A percentile compares a stretch with the other conserved stretches of the same genome.
Evolutionary conservation across 2,329 filamentous ascomycete species (phyloP).

Genomic region (Ceratocystis lukuohia): DNA sequence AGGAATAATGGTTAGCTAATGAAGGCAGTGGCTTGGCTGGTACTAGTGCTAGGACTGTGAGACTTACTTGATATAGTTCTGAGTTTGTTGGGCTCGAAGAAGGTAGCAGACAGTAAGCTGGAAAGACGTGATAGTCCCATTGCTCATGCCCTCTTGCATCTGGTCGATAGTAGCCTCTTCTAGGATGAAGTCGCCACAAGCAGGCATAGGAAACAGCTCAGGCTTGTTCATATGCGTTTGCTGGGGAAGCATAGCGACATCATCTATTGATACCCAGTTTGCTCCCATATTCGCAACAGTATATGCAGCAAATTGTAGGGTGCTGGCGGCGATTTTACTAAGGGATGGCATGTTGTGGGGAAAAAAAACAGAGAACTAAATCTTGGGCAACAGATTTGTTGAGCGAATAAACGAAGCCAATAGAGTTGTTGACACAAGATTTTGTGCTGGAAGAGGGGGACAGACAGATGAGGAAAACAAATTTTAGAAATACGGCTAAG

Average conservation of each 20-base stretch:
- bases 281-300: not conserved
- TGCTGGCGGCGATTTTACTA: not conserved
- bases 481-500: too few relatives aligned
- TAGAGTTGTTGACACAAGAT: too few relatives aligned
- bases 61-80: slow-evolving; percentile 49
- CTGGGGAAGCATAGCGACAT: slow-evolving; percentile 25
- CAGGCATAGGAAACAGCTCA: slow-evolving; percentile 46
- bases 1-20: not conserved
- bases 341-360: not conserved
- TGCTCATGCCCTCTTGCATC: slow-evolving; percentile 44
- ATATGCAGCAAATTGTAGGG: not conserved
- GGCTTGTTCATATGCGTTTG: slow-evolving; percentile 28
- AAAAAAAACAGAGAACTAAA: not conserved
- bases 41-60: not conserved
- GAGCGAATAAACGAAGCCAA: too few relatives aligned
- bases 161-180: slow-evolving; percentile 61
- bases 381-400: too few relatives aligned
- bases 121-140: slow-evolving; percentile 42
- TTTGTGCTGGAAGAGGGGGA: too few relatives aligned
- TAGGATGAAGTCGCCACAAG: slow-evolving; percentile 45
- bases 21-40: not conserved
- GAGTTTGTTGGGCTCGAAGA: slow-evolving; percentile 45
- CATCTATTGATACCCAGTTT: not conserved
- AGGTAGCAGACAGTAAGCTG: slow-evolving; percentile 51
- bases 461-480: too few relatives aligned